Evolutionary conservation across 257 asterid genomes (phyloP), one percentile per base, ranked within the genome.

Genomic region (Capsicum baccatum): DNA sequence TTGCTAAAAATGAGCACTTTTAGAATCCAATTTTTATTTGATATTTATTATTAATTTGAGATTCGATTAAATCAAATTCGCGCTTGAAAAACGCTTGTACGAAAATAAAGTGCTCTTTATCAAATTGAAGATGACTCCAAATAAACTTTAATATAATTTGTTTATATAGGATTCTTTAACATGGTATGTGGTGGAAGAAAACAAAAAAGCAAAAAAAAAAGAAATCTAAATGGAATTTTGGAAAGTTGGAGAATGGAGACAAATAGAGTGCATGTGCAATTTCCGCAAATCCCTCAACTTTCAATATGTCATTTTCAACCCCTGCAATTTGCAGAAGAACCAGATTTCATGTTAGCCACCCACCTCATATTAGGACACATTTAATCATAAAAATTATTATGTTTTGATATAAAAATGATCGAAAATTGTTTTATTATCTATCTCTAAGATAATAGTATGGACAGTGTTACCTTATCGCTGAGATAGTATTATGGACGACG

Each of bases 241-340:
- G 21, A 76, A 69, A 26, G 12, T 42, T 17, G 52, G 19, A 48
- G 87, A 59, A 85, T 80, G 50, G 5, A 58, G 87, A 68, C 89
- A 86, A 70, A 87, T 79, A 50, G 47, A 19, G 48, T 48, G 71
- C 88, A 88, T 83, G 90, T 85, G 90, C 85, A 19, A 78, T 78
- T 78, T 54, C 64, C 81, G 14, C 9, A 48, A 26, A n/a, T 12
- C 44, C 62, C 26, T 74, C 80, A 76, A 21, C 47, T 76, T 50
- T 73, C 80, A 48, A 74, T 8, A 52, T 50, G 81, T 76, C 81
- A 76, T 26, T 76, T 76, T 76, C 81, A 54, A 78, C 64, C 59
- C 12, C 16, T 13, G 15, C 64, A 78, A 78, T 54, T 54, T 78
- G 81, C 50, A 78, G 33, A 57, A 52, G 44, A 78, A 78, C 33